Conservation (phyloP, 371 early-diverging fungal genomes). For the Enterospora canceri region DNA sequence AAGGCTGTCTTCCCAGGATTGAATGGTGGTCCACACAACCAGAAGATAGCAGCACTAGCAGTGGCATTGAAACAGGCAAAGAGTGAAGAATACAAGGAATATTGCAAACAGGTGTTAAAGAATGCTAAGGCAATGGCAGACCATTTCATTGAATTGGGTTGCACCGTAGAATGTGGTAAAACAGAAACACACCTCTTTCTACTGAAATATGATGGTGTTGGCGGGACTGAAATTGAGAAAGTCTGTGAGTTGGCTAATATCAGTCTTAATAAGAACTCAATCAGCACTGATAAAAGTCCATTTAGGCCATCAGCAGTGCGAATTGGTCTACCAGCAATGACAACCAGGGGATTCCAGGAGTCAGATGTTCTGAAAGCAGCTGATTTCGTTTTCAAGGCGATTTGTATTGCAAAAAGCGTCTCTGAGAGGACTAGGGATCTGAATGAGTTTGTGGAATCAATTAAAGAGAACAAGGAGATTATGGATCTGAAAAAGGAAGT, state of each 20-base stretch:
- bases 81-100: constrained; percentile 70
- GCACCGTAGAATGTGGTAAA: constrained; percentile 69
- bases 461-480: constrained; percentile 58
- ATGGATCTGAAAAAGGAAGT: constrained; percentile 66
- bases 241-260: constrained; percentile 80
- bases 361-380: constrained; percentile 70
- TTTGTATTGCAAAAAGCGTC: constrained; percentile 69
- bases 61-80: constrained; percentile 82
- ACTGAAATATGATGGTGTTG: constrained; percentile 6
- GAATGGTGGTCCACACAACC: constrained; percentile 98
- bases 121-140: constrained; percentile 76
- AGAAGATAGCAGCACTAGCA: constrained; percentile 87
- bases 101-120: constrained; percentile 69
- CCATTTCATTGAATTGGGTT: constrained; percentile 62
- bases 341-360: constrained; percentile 74
- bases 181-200: constrained; percentile 63
- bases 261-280: constrained; percentile 92
- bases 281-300: constrained; percentile 81
- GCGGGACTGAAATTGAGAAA: constrained; percentile 57
- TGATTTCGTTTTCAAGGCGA: constrained; percentile 70
- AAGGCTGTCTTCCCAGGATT: constrained; percentile 91
- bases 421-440: constrained; percentile 69
- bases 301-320: constrained; percentile 83
- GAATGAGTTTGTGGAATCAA: constrained; percentile 61
- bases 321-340: constrained; percentile 81